A percentile compares a stretch with the other conserved stretches of the same genome.
phyloP scores from a whole-genome alignment of 495 filamentous ascomycete species.

The Trichoderma orchidacearum region DNA sequence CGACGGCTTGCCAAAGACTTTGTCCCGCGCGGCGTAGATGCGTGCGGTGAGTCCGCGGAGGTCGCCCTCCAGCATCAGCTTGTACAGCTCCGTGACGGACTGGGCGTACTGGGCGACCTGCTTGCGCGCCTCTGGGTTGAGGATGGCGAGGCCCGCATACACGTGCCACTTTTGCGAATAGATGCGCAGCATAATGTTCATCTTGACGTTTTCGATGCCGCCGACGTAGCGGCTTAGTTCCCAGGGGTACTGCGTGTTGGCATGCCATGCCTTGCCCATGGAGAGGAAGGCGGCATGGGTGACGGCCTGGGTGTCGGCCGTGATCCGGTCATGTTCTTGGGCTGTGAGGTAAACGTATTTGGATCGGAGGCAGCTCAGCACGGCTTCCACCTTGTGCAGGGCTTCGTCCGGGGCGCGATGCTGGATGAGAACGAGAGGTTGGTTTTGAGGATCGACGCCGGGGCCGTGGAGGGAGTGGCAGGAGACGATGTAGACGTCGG shows the following conservation, averaged over 20 bases:
- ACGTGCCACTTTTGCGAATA: constrained; percentile 99
- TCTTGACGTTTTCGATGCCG: constrained; percentile 98
- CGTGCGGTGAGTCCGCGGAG: constrained; percentile 65
- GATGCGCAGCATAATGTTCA: constrained; percentile 92
- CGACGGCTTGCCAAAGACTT: constrained; percentile 54
- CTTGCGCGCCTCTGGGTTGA: constrained; percentile 80
- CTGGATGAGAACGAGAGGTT: constrained; percentile 86
- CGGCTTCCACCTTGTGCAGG: constrained; percentile 61
- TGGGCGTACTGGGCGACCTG: constrained; percentile 91
- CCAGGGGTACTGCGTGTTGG: constrained; percentile 90
- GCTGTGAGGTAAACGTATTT: constrained; percentile 78
- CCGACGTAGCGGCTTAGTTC: constrained; percentile 84
- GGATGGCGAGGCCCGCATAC: constrained; percentile 90
- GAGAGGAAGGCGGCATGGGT: constrained; percentile 93
- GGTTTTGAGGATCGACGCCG: constrained; percentile 69
- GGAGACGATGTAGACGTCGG: constrained; percentile 85
- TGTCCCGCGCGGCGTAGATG: constrained; percentile 61
- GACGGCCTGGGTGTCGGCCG: constrained; percentile 93
- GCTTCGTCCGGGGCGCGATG: constrained; percentile 72
- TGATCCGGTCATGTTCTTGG: constrained; percentile 85
- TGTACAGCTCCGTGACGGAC: constrained; percentile 88
- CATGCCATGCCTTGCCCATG: constrained; percentile 95
- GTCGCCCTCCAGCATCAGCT: constrained; percentile 83
- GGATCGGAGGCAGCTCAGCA: constrained; percentile 70
- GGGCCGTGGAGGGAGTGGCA: constrained; percentile 96